These are phyloP conservation scores for Fusarium napiforme DNA, from an alignment of 2,329 filamentous ascomycete genomes.

Conservation along the genomic window DNA sequence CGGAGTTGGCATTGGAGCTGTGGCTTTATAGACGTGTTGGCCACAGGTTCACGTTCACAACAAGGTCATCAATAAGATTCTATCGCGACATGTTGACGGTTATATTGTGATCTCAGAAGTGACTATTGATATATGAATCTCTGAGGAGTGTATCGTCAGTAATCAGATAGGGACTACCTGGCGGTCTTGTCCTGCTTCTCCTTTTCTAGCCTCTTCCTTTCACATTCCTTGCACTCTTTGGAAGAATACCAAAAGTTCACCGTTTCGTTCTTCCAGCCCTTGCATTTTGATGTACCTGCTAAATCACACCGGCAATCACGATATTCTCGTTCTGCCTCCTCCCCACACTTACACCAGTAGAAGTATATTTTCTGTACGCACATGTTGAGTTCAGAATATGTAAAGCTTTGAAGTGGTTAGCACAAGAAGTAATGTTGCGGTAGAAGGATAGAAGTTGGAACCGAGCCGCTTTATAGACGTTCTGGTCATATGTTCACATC, in stretches of 20 bases:
- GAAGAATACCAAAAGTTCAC: background rate
- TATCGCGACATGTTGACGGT: background rate
- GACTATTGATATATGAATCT: rapidly evolving
- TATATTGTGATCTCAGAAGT: too few relatives aligned
- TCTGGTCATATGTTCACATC: background rate
- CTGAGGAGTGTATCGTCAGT: background rate
- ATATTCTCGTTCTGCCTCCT: background rate
- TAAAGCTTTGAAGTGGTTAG: rapidly evolving
- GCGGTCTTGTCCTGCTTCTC: background rate
- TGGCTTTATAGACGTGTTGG: background rate
- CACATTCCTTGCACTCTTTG: background rate
- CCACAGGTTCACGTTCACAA: background rate
- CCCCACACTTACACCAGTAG: background rate
- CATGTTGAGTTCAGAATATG: background rate
- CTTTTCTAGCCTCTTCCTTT: background rate
- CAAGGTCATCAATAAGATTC: background rate
- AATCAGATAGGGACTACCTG: background rate
- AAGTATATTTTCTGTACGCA: background rate
- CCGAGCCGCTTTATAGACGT: background rate
- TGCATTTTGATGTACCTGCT: background rate
- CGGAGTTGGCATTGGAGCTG: too few relatives aligned
- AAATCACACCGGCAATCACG: background rate
- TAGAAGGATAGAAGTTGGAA: too few relatives aligned
- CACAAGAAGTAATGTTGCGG: rapidly evolving
- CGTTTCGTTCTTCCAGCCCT: background rate